Evolutionary conservation across 495 filamentous ascomycete species (phyloP), one percentile per base, ranked within the genome.

Genomic region (Penicillium desertorum): DNA sequence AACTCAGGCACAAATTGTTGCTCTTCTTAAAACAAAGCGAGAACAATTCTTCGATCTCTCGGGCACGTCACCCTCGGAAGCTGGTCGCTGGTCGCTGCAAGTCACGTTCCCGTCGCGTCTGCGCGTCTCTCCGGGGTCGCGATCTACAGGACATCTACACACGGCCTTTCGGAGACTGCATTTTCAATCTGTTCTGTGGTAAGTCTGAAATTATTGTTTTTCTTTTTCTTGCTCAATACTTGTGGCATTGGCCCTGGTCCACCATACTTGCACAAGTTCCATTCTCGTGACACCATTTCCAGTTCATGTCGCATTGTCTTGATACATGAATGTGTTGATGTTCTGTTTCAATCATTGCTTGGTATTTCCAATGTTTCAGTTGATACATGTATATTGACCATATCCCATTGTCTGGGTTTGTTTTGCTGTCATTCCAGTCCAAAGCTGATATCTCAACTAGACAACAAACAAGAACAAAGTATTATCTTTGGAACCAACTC

Each of bases 31-130:
- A 34, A 50, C 20, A 50, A 25, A 29, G 46, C 46, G 27, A 50
- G n/a, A 10, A 49, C 22, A 42, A 27, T 5, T 11, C 16, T 4
- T 30, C 23, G 2, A 14, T 4, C 17, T 20, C 14, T 34, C 41
- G 29, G 41, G 32, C 54, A 44, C 60, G 56, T 51, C 51, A 57
- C 54, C 52, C 6, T 32, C 7, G 23, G 49, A 39, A 17, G 9
- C 25, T 48, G 45, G 29, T 9, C 8, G 27, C 25, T 48, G 45
- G 45, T 9, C 20, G 29, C 29, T 43, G 45, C 55, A 51, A 52
- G 47, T 67, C 66, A 67, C 66, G 64, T 64, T 67, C 61, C 61
- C 58, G 59, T 63, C 63, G 64, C 66, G 62, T 64, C 59, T 66
- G 66, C 66, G 66, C 66, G 66, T 67, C 59, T 62, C 50, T 32